Percentiles rank a stretch among this genome's conserved stretches.
Evolutionary conservation across 345 rosid genomes (phyloP).

Genomic region (Adansonia digitata): DNA sequence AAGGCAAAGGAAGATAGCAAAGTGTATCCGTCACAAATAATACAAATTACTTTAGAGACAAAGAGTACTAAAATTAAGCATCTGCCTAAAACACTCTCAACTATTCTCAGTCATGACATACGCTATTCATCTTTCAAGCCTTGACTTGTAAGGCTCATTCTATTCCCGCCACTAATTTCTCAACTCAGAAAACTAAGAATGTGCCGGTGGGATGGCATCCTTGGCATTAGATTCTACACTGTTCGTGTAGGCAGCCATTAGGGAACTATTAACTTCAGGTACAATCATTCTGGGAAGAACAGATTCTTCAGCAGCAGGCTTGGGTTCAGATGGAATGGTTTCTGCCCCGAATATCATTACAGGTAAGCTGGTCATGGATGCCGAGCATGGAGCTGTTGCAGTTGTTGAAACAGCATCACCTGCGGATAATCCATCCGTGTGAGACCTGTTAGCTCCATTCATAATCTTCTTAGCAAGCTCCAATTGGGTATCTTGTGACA

Average conservation of each 20-base stretch:
- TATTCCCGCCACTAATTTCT: not conserved
- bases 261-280: slow-evolving; percentile 13
- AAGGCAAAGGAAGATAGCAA: not conserved
- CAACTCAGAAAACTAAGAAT: not conserved
- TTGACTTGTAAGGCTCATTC: not conserved
- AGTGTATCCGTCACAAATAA: not conserved
- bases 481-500: slow-evolving; percentile 21
- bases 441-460: slow-evolving; percentile 15
- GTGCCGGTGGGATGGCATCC: slow-evolving; percentile 8
- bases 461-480: slow-evolving; percentile 29
- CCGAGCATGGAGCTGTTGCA: slow-evolving; percentile 7
- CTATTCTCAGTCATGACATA: slow-evolving; percentile 2
- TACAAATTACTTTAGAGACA: not conserved
- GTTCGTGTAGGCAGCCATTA: slow-evolving; percentile 9
- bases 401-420: slow-evolving; percentile 8
- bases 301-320: slow-evolving; percentile 18
- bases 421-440: slow-evolving; percentile 8
- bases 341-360: slow-evolving; percentile 21
- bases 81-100: not conserved
- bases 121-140: not conserved
- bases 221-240: slow-evolving; percentile 7
- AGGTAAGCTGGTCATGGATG: slow-evolving; percentile 16
- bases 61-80: slow-evolving; percentile 1
- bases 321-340: slow-evolving; percentile 19
- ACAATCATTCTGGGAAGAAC: slow-evolving; percentile 18